Evolutionary conservation across 2,329 filamentous ascomycete species (phyloP).

Genomic region (Colletotrichum brevisporum): DNA sequence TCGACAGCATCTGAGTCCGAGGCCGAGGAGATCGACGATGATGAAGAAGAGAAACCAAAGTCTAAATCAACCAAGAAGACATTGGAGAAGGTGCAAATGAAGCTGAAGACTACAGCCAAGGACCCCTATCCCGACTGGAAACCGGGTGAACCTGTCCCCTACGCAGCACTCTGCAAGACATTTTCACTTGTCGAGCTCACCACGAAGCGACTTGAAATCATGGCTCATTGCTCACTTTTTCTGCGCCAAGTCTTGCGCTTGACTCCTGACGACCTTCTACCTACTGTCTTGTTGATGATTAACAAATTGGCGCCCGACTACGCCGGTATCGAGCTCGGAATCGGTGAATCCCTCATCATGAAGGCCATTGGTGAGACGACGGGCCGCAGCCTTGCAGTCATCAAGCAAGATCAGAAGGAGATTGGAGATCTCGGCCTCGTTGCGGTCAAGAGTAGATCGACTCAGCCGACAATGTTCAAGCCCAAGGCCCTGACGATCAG

Average conservation of each 20-base stretch:
- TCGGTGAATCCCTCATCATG: conserved; percentile 98
- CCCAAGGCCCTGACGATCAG: conserved; percentile 90
- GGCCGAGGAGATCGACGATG: conserved; percentile 65
- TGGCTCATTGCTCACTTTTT: conserved; percentile 90
- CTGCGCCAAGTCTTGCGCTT: conserved; percentile 93
- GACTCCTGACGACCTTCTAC: conserved; percentile 88
- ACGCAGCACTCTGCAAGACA: conserved; percentile 92
- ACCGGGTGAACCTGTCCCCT: conserved; percentile 88
- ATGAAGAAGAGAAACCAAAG: conserved; percentile 73
- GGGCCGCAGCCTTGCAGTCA: conserved; percentile 86
- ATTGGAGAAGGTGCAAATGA: conserved; percentile 84
- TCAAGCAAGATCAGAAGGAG: conserved; percentile 96
- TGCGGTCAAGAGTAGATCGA: conserved; percentile 94
- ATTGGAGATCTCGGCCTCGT: conserved; percentile 96
- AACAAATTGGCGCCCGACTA: conserved; percentile 98
- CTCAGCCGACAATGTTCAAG: conserved; percentile 98
- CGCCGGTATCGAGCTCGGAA: conserved; percentile 96
- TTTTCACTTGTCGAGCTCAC: conserved; percentile 97
- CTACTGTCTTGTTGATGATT: conserved; percentile 94
- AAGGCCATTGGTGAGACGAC: conserved; percentile 97
- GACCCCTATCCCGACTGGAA: conserved; percentile 98
- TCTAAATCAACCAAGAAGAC: conserved; percentile 81
- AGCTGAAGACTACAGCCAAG: conserved; percentile 75
- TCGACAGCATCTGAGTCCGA: conserved; percentile 58
- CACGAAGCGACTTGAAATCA: conserved; percentile 89